These are phyloP conservation scores for Porogramme epimiltina DNA, from an alignment of 1,284 basidiomycete genomes.

Conservation along the genomic window DNA sequence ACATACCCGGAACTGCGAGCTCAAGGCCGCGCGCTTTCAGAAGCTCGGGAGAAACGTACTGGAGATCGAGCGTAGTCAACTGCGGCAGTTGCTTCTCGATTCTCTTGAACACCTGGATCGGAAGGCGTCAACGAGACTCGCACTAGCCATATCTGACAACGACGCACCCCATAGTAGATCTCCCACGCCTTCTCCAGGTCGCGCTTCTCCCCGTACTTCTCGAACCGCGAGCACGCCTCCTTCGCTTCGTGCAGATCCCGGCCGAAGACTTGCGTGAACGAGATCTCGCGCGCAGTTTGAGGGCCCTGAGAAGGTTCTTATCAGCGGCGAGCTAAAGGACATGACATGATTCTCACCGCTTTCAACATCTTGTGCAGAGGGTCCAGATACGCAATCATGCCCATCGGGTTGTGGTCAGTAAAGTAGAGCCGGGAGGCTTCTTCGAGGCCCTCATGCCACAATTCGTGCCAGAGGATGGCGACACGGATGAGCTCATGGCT, in stretches of 20 bases:
- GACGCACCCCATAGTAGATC: slow-evolving; percentile 86
- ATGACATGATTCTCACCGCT: slow-evolving; percentile 51
- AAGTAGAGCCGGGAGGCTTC: slow-evolving; percentile 98
- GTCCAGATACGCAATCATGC: slow-evolving; percentile 95
- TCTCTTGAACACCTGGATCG: slow-evolving; percentile 86
- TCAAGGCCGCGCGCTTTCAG: slow-evolving; percentile 90
- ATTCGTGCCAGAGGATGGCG: slow-evolving; percentile 98
- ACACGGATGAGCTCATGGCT: slow-evolving; percentile 96
- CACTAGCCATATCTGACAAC: background rate
- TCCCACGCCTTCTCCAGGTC: slow-evolving; percentile 99
- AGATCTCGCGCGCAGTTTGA: slow-evolving; percentile 92
- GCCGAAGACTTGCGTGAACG: slow-evolving; percentile 94
- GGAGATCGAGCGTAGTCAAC: slow-evolving; percentile 90
- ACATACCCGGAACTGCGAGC: slow-evolving; percentile 88
- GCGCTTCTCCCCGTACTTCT: slow-evolving; percentile 83
- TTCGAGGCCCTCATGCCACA: slow-evolving; percentile 99
- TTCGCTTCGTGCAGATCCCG: slow-evolving; percentile 94
- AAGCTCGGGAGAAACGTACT: slow-evolving; percentile 96
- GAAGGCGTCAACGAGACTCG: background rate
- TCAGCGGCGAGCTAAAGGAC: slow-evolving; percentile 1
- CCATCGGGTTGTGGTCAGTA: slow-evolving; percentile 98
- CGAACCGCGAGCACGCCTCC: slow-evolving; percentile 88
- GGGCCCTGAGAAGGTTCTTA: slow-evolving; percentile 65
- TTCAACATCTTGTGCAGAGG: slow-evolving; percentile 95
- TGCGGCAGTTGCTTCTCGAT: slow-evolving; percentile 94